These are phyloP conservation scores for Linum tenue DNA, from an alignment of 345 rosid genomes.

Conservation along the genomic window DNA sequence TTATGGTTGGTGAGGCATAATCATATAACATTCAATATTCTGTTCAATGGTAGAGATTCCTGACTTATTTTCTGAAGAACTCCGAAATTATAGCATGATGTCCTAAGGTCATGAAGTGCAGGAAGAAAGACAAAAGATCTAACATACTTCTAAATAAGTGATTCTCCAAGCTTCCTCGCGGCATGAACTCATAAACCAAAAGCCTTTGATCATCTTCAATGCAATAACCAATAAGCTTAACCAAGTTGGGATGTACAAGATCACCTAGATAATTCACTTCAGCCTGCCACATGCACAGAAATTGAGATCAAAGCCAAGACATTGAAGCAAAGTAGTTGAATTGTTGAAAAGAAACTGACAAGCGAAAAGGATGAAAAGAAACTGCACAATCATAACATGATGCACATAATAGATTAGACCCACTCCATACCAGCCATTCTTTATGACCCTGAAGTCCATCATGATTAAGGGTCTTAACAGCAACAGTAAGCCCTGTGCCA, in stretches of 20 bases:
- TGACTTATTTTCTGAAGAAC: too few relatives aligned
- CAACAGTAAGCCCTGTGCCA: constrained; percentile 95
- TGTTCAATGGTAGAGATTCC: too few relatives aligned
- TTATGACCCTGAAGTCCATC: constrained; percentile 99
- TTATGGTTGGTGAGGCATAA: too few relatives aligned
- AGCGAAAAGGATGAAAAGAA: background rate
- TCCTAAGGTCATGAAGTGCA: too few relatives aligned
- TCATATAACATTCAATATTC: too few relatives aligned
- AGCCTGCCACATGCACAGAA: constrained; percentile 40
- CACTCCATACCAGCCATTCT: constrained; percentile 82
- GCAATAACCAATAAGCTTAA: constrained; percentile 86
- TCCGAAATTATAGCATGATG: too few relatives aligned
- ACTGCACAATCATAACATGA: background rate
- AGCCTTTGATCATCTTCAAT: constrained; percentile 87
- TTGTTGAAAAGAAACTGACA: background rate
- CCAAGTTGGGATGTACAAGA: constrained; percentile 88
- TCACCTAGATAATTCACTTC: constrained; percentile 92
- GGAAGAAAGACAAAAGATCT: background rate
- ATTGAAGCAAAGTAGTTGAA: background rate
- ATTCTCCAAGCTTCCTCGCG: constrained; percentile 96
- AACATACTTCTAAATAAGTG: constrained; percentile 92
- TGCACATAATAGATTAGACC: constrained; percentile 7
- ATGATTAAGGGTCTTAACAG: constrained; percentile 92
- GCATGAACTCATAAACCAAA: constrained; percentile 93
- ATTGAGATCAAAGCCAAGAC: constrained; percentile 13